Evolutionary conservation across 352 stramenopile species (phyloP).

Genomic region (Sclerospora graminicola): DNA sequence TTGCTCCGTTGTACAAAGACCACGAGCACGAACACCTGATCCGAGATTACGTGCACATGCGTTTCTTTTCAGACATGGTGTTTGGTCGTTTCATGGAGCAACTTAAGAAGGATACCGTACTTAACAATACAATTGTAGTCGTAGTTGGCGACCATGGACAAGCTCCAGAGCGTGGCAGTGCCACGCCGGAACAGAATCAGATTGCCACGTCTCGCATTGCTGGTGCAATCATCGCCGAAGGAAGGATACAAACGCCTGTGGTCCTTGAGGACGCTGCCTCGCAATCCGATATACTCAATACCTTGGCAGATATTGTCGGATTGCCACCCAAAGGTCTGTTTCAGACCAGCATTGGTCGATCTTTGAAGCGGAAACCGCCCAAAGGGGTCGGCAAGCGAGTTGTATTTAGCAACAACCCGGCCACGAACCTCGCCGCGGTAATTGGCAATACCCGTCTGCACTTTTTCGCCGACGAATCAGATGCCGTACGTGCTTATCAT

Average conservation of each 20-base stretch:
- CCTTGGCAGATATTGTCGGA: slow-evolving; percentile 40
- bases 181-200: no score
- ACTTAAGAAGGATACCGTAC: slow-evolving; percentile 25
- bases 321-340: slow-evolving; percentile 33
- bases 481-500: background rate
- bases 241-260: background rate
- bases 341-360: slow-evolving; percentile 40
- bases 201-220: background rate
- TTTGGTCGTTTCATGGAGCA: slow-evolving; percentile 45
- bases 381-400: slow-evolving; percentile 8
- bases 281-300: slow-evolving; percentile 51
- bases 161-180: slow-evolving; percentile 19
- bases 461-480: background rate
- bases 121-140: slow-evolving; percentile 51
- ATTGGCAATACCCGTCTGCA: slow-evolving; percentile 11
- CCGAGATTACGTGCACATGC: slow-evolving; percentile 36
- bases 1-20: slow-evolving; percentile 36
- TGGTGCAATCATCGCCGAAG: background rate
- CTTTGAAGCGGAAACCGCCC: slow-evolving; percentile 27
- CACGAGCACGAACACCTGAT: slow-evolving; percentile 20
- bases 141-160: slow-evolving; percentile 45
- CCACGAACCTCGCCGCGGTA: slow-evolving; percentile 26
- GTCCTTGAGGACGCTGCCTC: slow-evolving; percentile 23
- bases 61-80: slow-evolving; percentile 46
- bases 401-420: slow-evolving; percentile 41